phyloP scores from a whole-genome alignment of 1,284 basidiomycete species.

The Moniliophthora roreri region DNA sequence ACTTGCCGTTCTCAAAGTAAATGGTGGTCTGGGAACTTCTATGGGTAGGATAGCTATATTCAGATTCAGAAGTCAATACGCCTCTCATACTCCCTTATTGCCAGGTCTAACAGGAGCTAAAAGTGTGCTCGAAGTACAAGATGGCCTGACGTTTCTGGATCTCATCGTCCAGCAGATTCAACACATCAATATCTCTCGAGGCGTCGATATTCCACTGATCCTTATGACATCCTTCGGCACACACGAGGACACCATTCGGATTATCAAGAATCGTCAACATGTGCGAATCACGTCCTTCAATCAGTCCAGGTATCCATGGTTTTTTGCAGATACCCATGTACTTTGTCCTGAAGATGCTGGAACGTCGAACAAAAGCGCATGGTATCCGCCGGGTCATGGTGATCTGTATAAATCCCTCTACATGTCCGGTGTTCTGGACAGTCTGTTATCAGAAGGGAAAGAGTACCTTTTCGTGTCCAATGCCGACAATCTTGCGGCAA shows the following conservation, averaged over 20 bases:
- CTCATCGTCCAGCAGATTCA: constrained; percentile 97
- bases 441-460: constrained; percentile 93
- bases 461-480: constrained; percentile 99
- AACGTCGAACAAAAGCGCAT: constrained; percentile 87
- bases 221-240: constrained; percentile 99
- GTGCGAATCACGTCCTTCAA: constrained; percentile 96
- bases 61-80: constrained; percentile 3
- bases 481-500: constrained; percentile 98
- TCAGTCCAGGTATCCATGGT: constrained; percentile 97
- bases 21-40: constrained; percentile 97
- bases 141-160: constrained; percentile 99
- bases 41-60: constrained; percentile 62
- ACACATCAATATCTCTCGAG: constrained; percentile 72
- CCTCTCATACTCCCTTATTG: not conserved
- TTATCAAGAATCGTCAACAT: constrained; percentile 99
- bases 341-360: constrained; percentile 86
- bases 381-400: constrained; percentile 99
- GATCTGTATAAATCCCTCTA: constrained; percentile 92
- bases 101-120: constrained; percentile 93
- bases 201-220: constrained; percentile 92
- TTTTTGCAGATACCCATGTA: constrained; percentile 92
- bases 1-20: constrained; percentile 98
- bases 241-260: constrained; percentile 93
- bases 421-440: constrained; percentile 96
- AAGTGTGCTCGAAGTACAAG: constrained; percentile 89